Base-by-base conservation (phyloP, 352 stramenopile genomes). In the Globisporangium spinosum region DNA sequence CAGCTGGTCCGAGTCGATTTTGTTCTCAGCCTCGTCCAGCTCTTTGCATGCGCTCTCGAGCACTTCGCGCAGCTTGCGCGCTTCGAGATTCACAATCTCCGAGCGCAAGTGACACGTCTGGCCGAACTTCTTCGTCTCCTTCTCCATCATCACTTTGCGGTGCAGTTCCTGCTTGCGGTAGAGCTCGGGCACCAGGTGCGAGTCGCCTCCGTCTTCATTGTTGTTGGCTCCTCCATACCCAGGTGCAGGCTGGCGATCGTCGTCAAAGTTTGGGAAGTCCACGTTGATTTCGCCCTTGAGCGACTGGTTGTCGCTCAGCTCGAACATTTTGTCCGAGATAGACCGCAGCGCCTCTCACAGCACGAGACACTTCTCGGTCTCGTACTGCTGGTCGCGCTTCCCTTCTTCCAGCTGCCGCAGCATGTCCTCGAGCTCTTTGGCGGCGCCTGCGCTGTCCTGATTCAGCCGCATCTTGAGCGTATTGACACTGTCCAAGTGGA, bases 81-180 rank as follows among this genome's bases (percentile, higher is more conserved):
- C 66, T 65, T 94, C 83, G 15, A 89, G 58, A 38, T 62, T 69
- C 51, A 94, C 76, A 13, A 92, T 73, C 62, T 88, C 78, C 4
- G 78, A 78, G 5, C 83, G 75, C 67, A 77, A 80, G 62, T 86
- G 79, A 47, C 85, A 92, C 65, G 79, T 62, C 55, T 90, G 83
- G 1, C 65, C 77, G 68, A 92, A 86, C 60, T 89, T 90, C 20
- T 89, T 85, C 73, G 90, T 83, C 9, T 75, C 74, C 66, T 89
- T 90, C 35, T 94, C 86, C 79, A 89, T 77, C 27, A 89, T 62
- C 23, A 90, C 79, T 57, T 90, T 89, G 56, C 80, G 81, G 0
- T 80, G 80, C 34, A 94, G 76, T 58, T 91, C 82, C 20, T 81
- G 77, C 65, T 85, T 86, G n/a, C 77, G 82, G 20, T 89, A 73